Conservation (phyloP, 176 grass and related monocot genomes). For the Bolboschoenus planiculmis region DNA sequence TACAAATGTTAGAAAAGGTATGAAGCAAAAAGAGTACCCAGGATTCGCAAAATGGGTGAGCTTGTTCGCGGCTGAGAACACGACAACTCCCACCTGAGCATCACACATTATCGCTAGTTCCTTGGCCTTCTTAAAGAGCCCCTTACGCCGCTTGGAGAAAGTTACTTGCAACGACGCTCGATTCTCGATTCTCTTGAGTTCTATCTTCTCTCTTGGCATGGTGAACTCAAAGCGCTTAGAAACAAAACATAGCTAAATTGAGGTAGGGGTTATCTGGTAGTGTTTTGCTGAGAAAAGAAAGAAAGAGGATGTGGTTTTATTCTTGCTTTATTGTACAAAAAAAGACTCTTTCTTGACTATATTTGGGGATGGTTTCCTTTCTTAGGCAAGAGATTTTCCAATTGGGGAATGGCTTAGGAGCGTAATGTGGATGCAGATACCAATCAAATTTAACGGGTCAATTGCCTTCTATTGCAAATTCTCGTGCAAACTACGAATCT, state of each 20-base stretch:
- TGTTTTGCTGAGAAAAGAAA: not conserved
- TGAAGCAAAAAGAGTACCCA: conserved; percentile 27
- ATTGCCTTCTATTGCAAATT: not conserved
- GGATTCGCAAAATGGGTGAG: conserved; percentile 51
- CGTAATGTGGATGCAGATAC: not conserved
- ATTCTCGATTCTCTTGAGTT: conserved; percentile 70
- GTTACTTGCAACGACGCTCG: conserved; percentile 68
- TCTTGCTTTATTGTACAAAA: not conserved
- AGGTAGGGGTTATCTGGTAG: not conserved
- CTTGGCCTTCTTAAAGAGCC: conserved; percentile 74
- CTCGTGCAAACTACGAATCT: too few species aligned
- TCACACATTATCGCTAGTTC: conserved; percentile 83
- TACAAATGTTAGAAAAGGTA: not conserved
- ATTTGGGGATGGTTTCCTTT: not conserved
- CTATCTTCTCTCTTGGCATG: conserved; percentile 53
- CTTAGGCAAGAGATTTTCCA: not conserved
- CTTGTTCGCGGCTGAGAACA: conserved; percentile 76
- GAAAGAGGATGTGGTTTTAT: not conserved
- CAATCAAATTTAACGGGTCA: not conserved
- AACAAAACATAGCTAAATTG: not conserved
- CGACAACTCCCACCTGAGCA: conserved; percentile 67
- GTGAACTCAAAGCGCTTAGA: not conserved
- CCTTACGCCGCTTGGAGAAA: conserved; percentile 74
- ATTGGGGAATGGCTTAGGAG: not conserved
- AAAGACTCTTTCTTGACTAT: not conserved